A percentile compares a stretch with the other conserved stretches of the same genome.
phyloP scores from a whole-genome alignment of 345 rosid genomes.

The Chamaenerion angustifolium region DNA sequence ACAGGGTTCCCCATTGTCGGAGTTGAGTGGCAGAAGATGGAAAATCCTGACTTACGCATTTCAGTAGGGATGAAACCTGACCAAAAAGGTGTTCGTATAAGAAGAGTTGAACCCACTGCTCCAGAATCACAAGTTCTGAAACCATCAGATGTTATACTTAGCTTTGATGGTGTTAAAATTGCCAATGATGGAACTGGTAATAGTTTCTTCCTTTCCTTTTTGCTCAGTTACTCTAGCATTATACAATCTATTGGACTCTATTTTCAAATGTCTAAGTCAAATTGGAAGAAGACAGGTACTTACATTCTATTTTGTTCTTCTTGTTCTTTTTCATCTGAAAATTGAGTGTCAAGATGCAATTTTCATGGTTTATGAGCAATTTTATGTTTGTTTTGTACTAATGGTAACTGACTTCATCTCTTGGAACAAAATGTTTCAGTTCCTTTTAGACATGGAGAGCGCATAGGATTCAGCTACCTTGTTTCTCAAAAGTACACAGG shows the following conservation, averaged over 20 bases:
- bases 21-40: constrained; percentile 99
- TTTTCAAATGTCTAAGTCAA: too few species aligned
- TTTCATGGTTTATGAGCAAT: neutral
- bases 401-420: constrained; percentile 1
- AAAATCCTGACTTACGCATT: constrained; percentile 72
- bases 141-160: constrained; percentile 77
- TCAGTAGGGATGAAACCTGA: constrained; percentile 72
- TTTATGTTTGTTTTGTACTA: neutral
- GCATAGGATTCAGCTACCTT: constrained; percentile 87
- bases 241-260: too few species aligned
- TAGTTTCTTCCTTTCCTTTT: neutral
- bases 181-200: constrained; percentile 97
- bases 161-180: constrained; percentile 74
- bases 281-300: too few species aligned
- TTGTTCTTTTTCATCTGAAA: neutral
- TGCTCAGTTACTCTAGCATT: neutral
- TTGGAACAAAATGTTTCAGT: constrained; percentile 25
- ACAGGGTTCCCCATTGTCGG: constrained; percentile 84
- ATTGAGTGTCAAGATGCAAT: neutral
- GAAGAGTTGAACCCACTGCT: constrained; percentile 88
- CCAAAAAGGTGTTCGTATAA: constrained; percentile 82
- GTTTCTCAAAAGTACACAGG: constrained; percentile 90
- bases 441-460: constrained; percentile 91
- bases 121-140: constrained; percentile 70
- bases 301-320: too few species aligned